Conservation (phyloP, 2,329 filamentous ascomycete species). For the Hirsutella thompsonii region DNA sequence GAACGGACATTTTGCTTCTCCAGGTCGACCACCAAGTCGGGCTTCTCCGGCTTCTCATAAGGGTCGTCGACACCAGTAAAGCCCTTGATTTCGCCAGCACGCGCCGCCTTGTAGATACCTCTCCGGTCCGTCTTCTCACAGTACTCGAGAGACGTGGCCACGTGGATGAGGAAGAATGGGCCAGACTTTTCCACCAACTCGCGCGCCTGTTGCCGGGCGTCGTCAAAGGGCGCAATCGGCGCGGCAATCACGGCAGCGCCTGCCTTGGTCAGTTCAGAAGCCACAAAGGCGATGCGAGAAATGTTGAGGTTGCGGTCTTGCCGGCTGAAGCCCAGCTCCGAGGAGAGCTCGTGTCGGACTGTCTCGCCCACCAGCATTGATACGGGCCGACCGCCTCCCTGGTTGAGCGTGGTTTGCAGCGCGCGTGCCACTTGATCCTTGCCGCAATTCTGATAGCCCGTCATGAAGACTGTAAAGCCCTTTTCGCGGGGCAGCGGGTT, state of each 20-base stretch:
- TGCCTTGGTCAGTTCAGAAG: constrained; percentile 83
- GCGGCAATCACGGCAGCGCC: constrained; percentile 92
- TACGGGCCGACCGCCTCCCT: constrained; percentile 90
- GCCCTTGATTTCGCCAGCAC: constrained; percentile 85
- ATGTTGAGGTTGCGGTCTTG: constrained; percentile 94
- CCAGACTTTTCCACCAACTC: constrained; percentile 81
- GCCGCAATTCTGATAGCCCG: constrained; percentile 90
- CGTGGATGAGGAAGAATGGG: constrained; percentile 89
- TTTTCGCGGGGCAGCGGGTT: constrained; percentile 84
- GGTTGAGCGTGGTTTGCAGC: constrained; percentile 92
- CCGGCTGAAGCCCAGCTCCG: constrained; percentile 87
- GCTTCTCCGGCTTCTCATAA: constrained; percentile 73
- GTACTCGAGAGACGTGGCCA: constrained; percentile 83
- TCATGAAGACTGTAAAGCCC: constrained; percentile 97
- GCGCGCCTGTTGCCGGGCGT: constrained; percentile 61
- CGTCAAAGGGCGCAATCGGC: constrained; percentile 87
- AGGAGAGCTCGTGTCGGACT: constrained; percentile 82
- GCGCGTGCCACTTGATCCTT: constrained; percentile 96
- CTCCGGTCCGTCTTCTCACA: constrained; percentile 91
- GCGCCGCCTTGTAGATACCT: constrained; percentile 75
- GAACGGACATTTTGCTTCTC: constrained; percentile 82
- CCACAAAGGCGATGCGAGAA: constrained; percentile 89
- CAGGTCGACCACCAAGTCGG: constrained; percentile 73
- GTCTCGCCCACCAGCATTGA: constrained; percentile 93
- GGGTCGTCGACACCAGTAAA: constrained; percentile 98